phyloP scores from a whole-genome alignment of 2,329 filamentous ascomycete genomes.

The Neonectria hederae region DNA sequence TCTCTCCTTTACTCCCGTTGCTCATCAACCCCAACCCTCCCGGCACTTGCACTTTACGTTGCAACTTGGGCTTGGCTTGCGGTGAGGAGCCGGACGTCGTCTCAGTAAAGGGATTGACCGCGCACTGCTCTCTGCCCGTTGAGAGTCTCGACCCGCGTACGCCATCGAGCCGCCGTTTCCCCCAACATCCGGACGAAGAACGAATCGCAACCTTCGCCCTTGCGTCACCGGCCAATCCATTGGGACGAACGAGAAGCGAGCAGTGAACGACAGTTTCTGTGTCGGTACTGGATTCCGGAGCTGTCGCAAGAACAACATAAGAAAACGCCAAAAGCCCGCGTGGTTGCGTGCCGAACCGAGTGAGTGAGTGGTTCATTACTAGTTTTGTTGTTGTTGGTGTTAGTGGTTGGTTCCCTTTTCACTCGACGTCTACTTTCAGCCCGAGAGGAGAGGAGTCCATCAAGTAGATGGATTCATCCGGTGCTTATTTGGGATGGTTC shows the following conservation, averaged over 20 bases:
- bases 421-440: neutral
- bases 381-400: neutral
- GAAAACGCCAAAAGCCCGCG: neutral
- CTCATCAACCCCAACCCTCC: neutral
- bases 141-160: slow-evolving; percentile 12
- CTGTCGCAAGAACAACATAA: neutral
- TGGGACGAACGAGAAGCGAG: slow-evolving; percentile 23
- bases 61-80: slow-evolving; percentile 7
- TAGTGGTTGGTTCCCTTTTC: neutral
- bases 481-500: slow-evolving; percentile 2
- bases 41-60: slow-evolving; percentile 11
- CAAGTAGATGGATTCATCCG: slow-evolving; percentile 11
- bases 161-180: neutral
- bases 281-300: slow-evolving; percentile 26
- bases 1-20: slow-evolving; percentile 16
- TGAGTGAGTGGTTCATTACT: neutral
- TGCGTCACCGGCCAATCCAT: slow-evolving; percentile 35
- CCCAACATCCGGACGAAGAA: slow-evolving; percentile 11
- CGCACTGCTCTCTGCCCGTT: neutral
- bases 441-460: neutral
- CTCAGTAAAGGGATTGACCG: neutral
- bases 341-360: neutral
- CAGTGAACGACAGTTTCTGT: slow-evolving; percentile 24
- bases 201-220: slow-evolving; percentile 18
- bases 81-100: slow-evolving; percentile 8